phyloP scores from a whole-genome alignment of 2,329 filamentous ascomycete species.

The Colletotrichum paranaense region DNA sequence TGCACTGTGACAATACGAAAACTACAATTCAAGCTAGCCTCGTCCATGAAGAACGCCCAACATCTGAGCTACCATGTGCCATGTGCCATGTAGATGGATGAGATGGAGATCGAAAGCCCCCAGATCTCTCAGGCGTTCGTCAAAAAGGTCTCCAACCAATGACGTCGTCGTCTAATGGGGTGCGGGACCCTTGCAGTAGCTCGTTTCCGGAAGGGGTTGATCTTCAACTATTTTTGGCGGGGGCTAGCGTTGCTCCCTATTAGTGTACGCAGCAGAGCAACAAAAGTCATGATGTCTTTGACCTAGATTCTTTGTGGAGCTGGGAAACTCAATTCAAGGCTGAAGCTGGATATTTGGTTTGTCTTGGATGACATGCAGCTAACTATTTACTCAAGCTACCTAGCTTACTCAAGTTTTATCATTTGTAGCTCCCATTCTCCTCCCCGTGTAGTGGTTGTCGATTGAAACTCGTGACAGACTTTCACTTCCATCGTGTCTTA shows the following conservation, averaged over 20 bases:
- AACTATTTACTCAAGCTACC: not conserved
- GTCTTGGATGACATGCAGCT: not conserved
- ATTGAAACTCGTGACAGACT: no score
- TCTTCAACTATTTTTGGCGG: not conserved
- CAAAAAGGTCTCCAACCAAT: conserved; percentile 14
- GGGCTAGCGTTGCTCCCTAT: not conserved
- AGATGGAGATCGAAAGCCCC: not conserved
- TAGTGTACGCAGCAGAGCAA: no score
- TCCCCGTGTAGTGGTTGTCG: no score
- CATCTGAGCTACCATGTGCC: not conserved
- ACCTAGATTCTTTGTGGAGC: conserved; percentile 11
- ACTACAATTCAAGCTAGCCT: not conserved
- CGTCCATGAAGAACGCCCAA: not conserved
- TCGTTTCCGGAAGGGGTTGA: not conserved
- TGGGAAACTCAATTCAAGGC: conserved; percentile 1
- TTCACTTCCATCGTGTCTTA: no score
- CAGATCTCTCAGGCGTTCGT: not conserved
- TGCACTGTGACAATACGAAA: no score
- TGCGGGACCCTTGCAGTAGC: not conserved
- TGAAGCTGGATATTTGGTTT: not conserved
- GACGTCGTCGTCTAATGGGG: conserved; percentile 23
- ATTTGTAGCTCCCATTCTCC: no score
- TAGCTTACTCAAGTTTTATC: not conserved
- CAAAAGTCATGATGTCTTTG: conserved; percentile 37
- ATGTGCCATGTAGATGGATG: not conserved